A percentile compares a stretch with the other conserved stretches of the same genome.
Conservation (phyloP, 2,329 filamentous ascomycete species). For the Exophiala sp. region DNA sequence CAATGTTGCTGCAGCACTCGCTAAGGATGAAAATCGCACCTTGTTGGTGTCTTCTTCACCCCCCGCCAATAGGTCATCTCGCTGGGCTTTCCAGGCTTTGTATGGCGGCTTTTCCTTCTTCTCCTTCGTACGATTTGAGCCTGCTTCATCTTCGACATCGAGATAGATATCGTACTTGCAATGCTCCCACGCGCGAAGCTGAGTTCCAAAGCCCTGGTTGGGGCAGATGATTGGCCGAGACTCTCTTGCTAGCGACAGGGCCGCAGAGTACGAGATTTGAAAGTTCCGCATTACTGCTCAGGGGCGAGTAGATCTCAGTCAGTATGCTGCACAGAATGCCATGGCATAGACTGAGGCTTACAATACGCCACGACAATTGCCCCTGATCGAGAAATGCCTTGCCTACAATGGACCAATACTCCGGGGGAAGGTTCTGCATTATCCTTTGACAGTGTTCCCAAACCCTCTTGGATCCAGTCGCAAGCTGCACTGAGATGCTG, state of each 20-base stretch:
- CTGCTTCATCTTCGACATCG: not conserved
- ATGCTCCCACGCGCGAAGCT: conserved; percentile 24
- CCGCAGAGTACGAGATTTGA: conserved; percentile 17
- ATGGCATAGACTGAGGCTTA: conserved; percentile 14
- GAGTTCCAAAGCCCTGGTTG: conserved; percentile 25
- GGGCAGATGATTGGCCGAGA: conserved; percentile 22
- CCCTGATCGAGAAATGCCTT: conserved; percentile 28
- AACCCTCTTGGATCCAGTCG: conserved; percentile 25
- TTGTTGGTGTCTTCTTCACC: conserved; percentile 6
- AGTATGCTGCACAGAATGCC: not conserved
- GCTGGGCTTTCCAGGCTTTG: conserved; percentile 4
- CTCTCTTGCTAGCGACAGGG: conserved; percentile 22
- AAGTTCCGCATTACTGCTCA: conserved; percentile 25
- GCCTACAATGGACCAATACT: conserved; percentile 28
- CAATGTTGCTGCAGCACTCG: conserved; percentile 2
- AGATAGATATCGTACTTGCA: not conserved
- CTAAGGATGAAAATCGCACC: conserved; percentile 2
- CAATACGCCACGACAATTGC: conserved; percentile 27
- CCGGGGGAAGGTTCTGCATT: not conserved
- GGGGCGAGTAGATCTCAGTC: too few species aligned
- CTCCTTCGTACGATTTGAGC: not conserved
- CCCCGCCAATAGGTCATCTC: conserved; percentile 1
- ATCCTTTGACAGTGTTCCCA: not conserved
- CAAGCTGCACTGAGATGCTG: conserved; percentile 21
- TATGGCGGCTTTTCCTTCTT: not conserved